Percentiles rank a stretch among this genome's conserved stretches.
These are phyloP conservation scores for Haberlea rhodopensis DNA, from an alignment of 257 asterid species.

Conservation along the genomic window DNA sequence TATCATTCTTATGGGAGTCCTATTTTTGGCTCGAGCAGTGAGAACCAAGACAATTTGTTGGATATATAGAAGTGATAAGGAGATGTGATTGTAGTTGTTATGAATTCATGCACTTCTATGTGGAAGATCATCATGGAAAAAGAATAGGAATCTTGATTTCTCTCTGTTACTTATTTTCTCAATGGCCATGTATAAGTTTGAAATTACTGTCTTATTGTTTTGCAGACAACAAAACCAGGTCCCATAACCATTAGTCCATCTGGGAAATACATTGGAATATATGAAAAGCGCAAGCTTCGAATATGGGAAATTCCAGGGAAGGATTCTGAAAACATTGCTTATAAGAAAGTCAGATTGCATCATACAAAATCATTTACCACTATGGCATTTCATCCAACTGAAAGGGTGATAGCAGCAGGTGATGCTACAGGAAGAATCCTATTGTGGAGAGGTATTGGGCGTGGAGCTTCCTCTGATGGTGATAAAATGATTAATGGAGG, in stretches of 20 bases:
- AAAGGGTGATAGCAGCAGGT: constrained; percentile 84
- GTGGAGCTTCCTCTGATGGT: constrained; percentile 31
- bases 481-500: constrained; percentile 35
- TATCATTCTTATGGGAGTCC: not conserved
- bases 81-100: not conserved
- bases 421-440: constrained; percentile 88
- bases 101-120: not conserved
- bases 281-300: constrained; percentile 57
- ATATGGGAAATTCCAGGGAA: constrained; percentile 78
- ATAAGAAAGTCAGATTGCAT: constrained; percentile 63
- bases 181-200: constrained; percentile 13
- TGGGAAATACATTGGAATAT: constrained; percentile 67
- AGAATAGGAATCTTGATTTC: not conserved
- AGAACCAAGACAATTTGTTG: not conserved
- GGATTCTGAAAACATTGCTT: constrained; percentile 49
- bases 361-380: constrained; percentile 70
- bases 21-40: not conserved
- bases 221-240: constrained; percentile 53
- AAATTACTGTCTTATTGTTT: constrained; percentile 20
- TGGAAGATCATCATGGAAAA: constrained; percentile 9
- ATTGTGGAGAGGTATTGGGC: constrained; percentile 90
- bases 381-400: constrained; percentile 91
- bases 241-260: constrained; percentile 49
- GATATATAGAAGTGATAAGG: not conserved
- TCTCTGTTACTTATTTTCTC: constrained; percentile 2